Evolutionary conservation across 1,139 yeast species (phyloP), one percentile per base, ranked within the genome.

Genomic region (Geotrichum histeridarum): DNA sequence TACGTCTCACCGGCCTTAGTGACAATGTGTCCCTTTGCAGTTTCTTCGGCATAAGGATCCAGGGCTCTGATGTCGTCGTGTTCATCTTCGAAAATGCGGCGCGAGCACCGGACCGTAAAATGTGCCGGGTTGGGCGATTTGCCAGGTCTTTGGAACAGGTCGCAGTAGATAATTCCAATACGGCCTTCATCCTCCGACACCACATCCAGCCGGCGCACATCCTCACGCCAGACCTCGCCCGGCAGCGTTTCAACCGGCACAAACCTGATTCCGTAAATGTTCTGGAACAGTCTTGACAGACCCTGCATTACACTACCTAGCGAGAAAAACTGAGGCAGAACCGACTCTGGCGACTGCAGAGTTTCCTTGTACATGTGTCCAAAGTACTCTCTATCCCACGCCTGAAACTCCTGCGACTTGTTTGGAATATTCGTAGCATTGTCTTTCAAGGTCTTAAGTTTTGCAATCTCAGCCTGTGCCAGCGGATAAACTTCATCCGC

Each of bases 41-140:
- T 37, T 14, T 51, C 56, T 31, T 50, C 47, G 18, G 58, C 57
- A 27, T 50, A 39, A 8, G 55, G 55, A 38, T 56, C 58, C 17
- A 54, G 46, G 22, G 61, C 54, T 32, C 56, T 27, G 11, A 56
- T 44, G 18, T 63, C 62, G 62, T 60, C 59, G 74, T 54, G 44
- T 22, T 56, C 83, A 60, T 77, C 78, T 3, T 83, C 77, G 61
- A 82, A 84, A 1, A 86, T 74, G 59, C 77, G 77, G 61, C 99
- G 78, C 47, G 96, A 89, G 66, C 99, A 93, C 55, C 94, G 91
- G n/a, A 93, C 89, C 0, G 99, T 93, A 70, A 89, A 94, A 71
- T 93, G 99, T 0, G 99, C 95, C 1, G 99, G 97, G 59, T 82
- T 81, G 2, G 82, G 76, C 9, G 73, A 69, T 66, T 85, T 85